These are phyloP conservation scores for Brettanomyces custersianus DNA, from an alignment of 805 yeast genomes.

Conservation along the genomic window DNA sequence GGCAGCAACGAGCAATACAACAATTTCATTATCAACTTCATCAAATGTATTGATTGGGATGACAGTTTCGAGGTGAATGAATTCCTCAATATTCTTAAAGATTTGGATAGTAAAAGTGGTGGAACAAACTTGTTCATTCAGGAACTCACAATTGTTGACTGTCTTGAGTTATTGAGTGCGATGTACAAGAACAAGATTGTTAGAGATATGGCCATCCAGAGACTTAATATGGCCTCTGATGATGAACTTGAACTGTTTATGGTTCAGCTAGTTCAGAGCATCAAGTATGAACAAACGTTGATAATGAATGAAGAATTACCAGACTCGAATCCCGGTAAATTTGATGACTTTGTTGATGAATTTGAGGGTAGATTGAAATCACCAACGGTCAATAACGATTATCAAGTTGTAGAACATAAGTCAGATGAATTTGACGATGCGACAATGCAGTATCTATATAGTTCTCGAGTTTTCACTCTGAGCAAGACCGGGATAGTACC, in stretches of 20 bases:
- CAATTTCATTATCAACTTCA: conserved; percentile 45
- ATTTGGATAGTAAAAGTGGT: conserved; percentile 10
- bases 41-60: conserved; percentile 83
- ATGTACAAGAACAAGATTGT: conserved; percentile 65
- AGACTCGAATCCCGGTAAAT: neutral
- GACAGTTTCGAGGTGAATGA: conserved; percentile 75
- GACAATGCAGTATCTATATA: conserved; percentile 17
- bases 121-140: conserved; percentile 22
- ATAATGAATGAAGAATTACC: conserved; percentile 9
- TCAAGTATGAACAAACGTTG: conserved; percentile 56
- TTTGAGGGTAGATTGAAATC: conserved; percentile 4
- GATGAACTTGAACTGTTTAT: conserved; percentile 74
- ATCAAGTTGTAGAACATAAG: conserved; percentile 20
- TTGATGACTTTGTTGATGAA: conserved; percentile 8
- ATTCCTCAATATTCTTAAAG: conserved; percentile 40
- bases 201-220: conserved; percentile 79
- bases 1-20: conserved; percentile 27
- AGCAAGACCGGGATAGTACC: conserved; percentile 12
- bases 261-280: conserved; percentile 85
- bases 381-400: conserved; percentile 20
- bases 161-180: conserved; percentile 72
- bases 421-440: conserved; percentile 17
- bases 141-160: conserved; percentile 28
- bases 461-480: conserved; percentile 11
- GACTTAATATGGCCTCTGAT: conserved; percentile 70